Evolutionary conservation across 2,329 filamentous ascomycete genomes (phyloP), one percentile per base, ranked within the genome.

Genomic region (Colletotrichum sp.): DNA sequence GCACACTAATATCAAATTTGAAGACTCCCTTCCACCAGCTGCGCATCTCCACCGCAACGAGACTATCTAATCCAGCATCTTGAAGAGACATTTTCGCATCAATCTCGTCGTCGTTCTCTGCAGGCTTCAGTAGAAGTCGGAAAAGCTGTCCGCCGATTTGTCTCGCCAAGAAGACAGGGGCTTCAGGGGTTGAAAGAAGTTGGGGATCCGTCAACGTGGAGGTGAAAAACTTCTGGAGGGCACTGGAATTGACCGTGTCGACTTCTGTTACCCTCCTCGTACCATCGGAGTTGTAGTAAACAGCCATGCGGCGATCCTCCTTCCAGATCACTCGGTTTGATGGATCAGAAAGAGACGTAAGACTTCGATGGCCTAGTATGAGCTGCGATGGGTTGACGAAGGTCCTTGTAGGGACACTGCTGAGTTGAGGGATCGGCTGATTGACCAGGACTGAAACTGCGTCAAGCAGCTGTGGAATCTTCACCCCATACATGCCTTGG

Each of bases 41-140:
- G 16, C 79, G 72, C 63, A 81, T 64, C 60, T 81, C 79, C n/a
- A 80, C 77, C 5, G 77, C 78, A 6, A 80, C 77, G 27, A 81
- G 48, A 1, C 77, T 80, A 36, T 81, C 79, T 22, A 81, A 60
- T 6, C 79, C 79, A 15, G 72, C 72, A 8, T 76, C 44, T 16
- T 59, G 69, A 2, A 75, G 73, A 4, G 63, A 68, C 61, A 61
- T 67, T 1, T 59, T 30, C 11, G 63, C 52, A 30, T 75, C 69
- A 5, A 73, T 63, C 1, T 75, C 69, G 1, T 57, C 15, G 3
- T 72, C 63, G 16, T 81, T 78, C 6, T 83, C 83, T 1, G 74
- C 15, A 5, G 74, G 66, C 32, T 75, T 78, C 22, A 80, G 28
- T 11, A 81, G n/a, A 8, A 81, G 65, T 3, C 32, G 39, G 12